Conservation (phyloP, 495 filamentous ascomycete genomes). For the Aspergillus haitiensis region DNA sequence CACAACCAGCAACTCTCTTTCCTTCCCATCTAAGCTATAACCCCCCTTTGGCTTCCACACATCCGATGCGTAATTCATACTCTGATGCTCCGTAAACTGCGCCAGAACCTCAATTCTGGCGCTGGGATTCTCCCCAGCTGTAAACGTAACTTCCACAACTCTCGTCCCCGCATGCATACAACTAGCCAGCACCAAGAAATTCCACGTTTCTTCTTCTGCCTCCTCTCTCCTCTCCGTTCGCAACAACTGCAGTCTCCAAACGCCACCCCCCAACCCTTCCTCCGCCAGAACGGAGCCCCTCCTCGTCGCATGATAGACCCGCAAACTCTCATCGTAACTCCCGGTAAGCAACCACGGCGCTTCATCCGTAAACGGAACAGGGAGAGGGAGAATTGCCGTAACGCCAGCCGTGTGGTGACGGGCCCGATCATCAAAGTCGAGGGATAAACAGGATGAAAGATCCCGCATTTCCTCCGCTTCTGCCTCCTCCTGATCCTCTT, state of each 20-base stretch:
- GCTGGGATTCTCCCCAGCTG: conserved; percentile 20
- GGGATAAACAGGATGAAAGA: conserved; percentile 5
- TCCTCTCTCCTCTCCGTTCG: conserved; percentile 18
- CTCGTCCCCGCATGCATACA: conserved; percentile 90
- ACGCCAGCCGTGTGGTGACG: conserved; percentile 76
- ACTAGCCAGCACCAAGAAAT: conserved; percentile 69
- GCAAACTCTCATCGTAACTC: conserved; percentile 85
- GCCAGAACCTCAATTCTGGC: conserved; percentile 68
- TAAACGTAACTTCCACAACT: conserved; percentile 57
- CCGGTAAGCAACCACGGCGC: conserved; percentile 71
- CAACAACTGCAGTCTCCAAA: conserved; percentile 80
- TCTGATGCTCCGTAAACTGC: conserved; percentile 82
- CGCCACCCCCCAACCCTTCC: conserved; percentile 74
- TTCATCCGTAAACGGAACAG: conserved; percentile 34
- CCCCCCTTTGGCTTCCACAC: conserved; percentile 48
- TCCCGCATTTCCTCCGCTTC: conserved; percentile 19
- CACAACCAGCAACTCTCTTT: conserved; percentile 45
- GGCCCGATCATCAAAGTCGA: conserved; percentile 39
- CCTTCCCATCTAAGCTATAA: conserved; percentile 22
- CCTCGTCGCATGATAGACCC: conserved; percentile 56
- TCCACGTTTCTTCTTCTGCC: conserved; percentile 28
- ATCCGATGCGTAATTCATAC: conserved; percentile 94
- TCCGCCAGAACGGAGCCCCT: conserved; percentile 56
- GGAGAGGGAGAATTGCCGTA: conserved; percentile 76
- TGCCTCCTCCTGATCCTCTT: conserved; percentile 21